A percentile compares a stretch with the other conserved stretches of the same genome.
Evolutionary conservation across 2,329 filamentous ascomycete species (phyloP).

Genomic region (Sporothrix protearum): DNA sequence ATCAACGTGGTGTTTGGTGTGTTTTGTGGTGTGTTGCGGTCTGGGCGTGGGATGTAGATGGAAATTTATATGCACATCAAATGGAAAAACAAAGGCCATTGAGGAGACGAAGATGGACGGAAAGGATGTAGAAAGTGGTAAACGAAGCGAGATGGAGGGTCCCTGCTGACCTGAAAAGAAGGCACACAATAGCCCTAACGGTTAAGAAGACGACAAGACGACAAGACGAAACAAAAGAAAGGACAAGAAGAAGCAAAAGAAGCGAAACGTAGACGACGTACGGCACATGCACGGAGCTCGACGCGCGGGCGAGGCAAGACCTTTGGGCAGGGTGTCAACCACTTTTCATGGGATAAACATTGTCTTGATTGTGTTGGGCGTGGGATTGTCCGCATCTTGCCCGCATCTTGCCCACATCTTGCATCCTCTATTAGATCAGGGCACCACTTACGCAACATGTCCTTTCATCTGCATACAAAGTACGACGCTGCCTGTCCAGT

Average conservation of each 20-base stretch:
- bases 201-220: neutral
- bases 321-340: no score
- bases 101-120: neutral
- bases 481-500: neutral
- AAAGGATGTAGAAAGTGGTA: neutral
- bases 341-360: no score
- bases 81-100: neutral
- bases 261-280: neutral
- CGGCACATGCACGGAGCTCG: constrained; percentile 4
- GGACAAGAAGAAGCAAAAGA: neutral
- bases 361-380: no score
- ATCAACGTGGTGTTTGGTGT: neutral
- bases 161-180: neutral
- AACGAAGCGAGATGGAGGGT: neutral
- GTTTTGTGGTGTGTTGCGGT: neutral
- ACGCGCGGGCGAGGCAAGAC: neutral
- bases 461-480: neutral
- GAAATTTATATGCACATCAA: no score
- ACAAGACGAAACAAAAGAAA: neutral
- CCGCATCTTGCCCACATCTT: no score
- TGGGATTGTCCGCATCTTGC: neutral
- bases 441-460: neutral
- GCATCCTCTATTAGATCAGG: neutral
- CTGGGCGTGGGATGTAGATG: constrained; percentile 1
- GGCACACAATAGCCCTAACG: neutral